Percentiles rank a stretch among this genome's conserved stretches.
Evolutionary conservation across 163 green algal species (phyloP).

Genomic region (Scenedesmus sp.): DNA sequence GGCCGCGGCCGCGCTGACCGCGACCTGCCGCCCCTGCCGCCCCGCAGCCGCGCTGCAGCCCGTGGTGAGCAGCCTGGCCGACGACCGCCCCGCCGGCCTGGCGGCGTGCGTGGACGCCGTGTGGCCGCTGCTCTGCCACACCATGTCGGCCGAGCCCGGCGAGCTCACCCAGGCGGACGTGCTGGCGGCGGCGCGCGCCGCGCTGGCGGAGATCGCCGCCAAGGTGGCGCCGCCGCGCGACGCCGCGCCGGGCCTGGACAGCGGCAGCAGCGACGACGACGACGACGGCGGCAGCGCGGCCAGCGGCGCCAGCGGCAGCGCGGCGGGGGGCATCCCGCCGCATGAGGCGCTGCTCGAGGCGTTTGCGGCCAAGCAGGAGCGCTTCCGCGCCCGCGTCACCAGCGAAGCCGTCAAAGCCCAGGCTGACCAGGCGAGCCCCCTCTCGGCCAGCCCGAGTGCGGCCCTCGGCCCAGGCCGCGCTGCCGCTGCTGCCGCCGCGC

Average conservation of each 20-base stretch:
- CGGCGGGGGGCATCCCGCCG: not conserved
- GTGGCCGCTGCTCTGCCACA: slow-evolving; percentile 25
- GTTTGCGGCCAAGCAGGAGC: not conserved
- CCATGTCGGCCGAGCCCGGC: not conserved
- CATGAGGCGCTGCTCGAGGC: not conserved
- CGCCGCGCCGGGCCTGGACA: not conserved
- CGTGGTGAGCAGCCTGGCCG: not conserved
- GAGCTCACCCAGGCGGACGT: slow-evolving; percentile 12
- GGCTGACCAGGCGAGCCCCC: not conserved
- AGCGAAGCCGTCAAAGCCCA: slow-evolving; percentile 8
- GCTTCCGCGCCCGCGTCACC: not conserved
- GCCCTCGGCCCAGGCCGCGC: too few relatives aligned
- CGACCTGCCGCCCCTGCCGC: too few relatives aligned
- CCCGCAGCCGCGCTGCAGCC: not conserved
- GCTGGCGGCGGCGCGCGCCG: not conserved
- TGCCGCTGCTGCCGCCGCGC: not conserved
- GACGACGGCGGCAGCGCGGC: not conserved
- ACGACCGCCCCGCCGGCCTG: not conserved
- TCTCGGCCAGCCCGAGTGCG: too few relatives aligned
- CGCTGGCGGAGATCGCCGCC: not conserved
- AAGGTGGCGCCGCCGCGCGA: not conserved
- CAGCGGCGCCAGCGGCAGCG: not conserved
- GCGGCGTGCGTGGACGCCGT: not conserved
- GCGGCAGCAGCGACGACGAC: not conserved
- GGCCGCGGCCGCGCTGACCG: too few relatives aligned